phyloP scores from a whole-genome alignment of 306 rosid species.

The Ormosia semicastrata region DNA sequence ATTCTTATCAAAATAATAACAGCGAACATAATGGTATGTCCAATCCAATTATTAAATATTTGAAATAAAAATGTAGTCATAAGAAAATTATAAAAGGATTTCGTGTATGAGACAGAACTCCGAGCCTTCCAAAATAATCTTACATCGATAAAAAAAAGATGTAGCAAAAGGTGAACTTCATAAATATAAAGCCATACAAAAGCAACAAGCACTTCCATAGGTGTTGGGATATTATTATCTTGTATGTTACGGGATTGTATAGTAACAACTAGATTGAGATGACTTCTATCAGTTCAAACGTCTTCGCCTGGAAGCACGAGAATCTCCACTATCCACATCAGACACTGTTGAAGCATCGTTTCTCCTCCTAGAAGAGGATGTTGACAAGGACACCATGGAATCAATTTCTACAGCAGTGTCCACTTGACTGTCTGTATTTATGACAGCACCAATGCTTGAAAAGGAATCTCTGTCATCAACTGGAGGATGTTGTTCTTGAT shows the following conservation, averaged over 20 bases:
- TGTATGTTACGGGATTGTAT: constrained; percentile 31
- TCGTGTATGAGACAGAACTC: too few relatives aligned
- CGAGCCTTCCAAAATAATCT: too few relatives aligned
- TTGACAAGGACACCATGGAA: constrained; percentile 84
- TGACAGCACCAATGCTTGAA: constrained; percentile 89
- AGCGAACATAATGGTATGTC: not conserved
- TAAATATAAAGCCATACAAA: constrained; percentile 28
- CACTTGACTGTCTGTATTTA: constrained; percentile 81
- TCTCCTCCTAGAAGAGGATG: constrained; percentile 92
- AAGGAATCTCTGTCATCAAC: constrained; percentile 93
- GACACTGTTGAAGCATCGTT: constrained; percentile 69
- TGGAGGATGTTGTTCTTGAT: constrained; percentile 65
- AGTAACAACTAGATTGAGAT: constrained; percentile 35
- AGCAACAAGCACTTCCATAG: constrained; percentile 52
- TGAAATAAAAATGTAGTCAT: not conserved
- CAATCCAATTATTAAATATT: not conserved
- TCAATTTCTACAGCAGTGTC: constrained; percentile 92
- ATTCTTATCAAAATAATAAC: not conserved
- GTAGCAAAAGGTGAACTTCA: constrained; percentile 36
- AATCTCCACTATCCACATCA: constrained; percentile 92
- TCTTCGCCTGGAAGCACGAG: constrained; percentile 84
- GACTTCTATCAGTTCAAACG: constrained; percentile 57
- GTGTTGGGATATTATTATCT: constrained; percentile 40
- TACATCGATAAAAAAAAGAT: too few relatives aligned
- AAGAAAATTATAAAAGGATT: too few relatives aligned